Percentiles rank a stretch among this genome's conserved stretches.
These are phyloP conservation scores for Chrysoporthe austroafricana DNA, from an alignment of 2,329 filamentous ascomycete genomes.

Conservation along the genomic window DNA sequence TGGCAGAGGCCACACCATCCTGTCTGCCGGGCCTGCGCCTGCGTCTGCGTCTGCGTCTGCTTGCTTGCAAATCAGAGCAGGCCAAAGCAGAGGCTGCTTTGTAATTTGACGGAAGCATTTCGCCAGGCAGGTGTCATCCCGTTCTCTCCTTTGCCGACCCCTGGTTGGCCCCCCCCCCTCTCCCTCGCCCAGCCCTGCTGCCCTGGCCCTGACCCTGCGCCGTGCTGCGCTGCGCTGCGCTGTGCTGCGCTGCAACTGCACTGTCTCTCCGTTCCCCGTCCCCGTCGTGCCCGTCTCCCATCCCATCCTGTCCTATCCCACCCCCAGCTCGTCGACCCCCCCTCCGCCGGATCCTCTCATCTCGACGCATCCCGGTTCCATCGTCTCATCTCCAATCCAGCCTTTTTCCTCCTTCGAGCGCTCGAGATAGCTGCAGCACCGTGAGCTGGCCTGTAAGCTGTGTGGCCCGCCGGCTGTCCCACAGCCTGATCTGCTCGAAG, in stretches of 20 bases:
- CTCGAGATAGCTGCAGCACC: background rate
- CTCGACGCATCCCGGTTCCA: slow-evolving; percentile 4
- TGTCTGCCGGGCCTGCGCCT: background rate
- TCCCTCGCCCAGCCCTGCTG: background rate
- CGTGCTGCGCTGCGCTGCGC: background rate
- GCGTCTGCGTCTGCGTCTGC: background rate
- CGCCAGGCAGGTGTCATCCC: slow-evolving; percentile 6
- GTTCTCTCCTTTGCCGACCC: slow-evolving; percentile 7
- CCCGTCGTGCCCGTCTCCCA: background rate
- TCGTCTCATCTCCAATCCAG: background rate
- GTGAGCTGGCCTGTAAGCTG: background rate
- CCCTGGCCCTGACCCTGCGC: background rate
- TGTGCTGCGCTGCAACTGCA: background rate
- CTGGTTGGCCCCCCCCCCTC: background rate
- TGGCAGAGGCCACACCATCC: background rate
- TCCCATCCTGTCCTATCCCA: background rate
- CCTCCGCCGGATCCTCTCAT: slow-evolving; percentile 4
- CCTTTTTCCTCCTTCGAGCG: background rate
- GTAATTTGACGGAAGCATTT: slow-evolving; percentile 12
- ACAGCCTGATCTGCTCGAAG: background rate
- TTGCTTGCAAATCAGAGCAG: slow-evolving; percentile 14
- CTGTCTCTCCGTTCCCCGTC: slow-evolving; percentile 3
- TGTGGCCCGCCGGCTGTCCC: background rate
- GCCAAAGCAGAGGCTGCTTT: slow-evolving; percentile 1
- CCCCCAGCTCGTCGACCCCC: background rate